These are phyloP conservation scores for Cryphonectria radicalis DNA, from an alignment of 2,329 filamentous ascomycete species.

Conservation along the genomic window DNA sequence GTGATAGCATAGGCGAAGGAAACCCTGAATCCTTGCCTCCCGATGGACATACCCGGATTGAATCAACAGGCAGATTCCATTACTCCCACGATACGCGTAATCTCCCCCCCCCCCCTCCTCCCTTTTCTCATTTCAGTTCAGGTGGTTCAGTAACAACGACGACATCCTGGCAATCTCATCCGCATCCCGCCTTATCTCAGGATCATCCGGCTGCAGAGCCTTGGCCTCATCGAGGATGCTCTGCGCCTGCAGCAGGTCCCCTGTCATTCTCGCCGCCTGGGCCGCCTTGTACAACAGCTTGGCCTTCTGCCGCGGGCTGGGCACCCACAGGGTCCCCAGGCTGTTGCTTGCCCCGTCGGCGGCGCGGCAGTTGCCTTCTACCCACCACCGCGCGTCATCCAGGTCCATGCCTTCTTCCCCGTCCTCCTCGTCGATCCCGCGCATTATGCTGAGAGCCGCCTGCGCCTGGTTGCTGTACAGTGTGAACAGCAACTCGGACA, in stretches of 20 bases:
- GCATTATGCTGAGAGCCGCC: constrained; percentile 7
- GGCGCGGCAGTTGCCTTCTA: background rate
- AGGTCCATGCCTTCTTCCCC: background rate
- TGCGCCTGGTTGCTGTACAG: constrained; percentile 6
- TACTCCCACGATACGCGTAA: too few relatives aligned
- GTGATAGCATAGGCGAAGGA: background rate
- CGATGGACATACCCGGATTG: background rate
- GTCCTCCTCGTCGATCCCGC: background rate
- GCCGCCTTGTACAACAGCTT: constrained; percentile 19
- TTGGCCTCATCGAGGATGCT: constrained; percentile 5
- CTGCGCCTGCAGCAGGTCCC: constrained; percentile 2
- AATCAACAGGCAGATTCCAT: too few relatives aligned
- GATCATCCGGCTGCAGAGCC: constrained; percentile 5
- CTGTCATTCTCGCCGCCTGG: constrained; percentile 14
- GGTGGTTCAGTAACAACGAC: background rate
- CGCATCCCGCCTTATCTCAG: constrained; percentile 13
- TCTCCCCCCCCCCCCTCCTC: too few relatives aligned
- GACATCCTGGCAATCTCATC: constrained; percentile 7
- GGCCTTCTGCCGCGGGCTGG: constrained; percentile 16
- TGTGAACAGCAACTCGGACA: constrained; percentile 3
- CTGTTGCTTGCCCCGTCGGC: background rate
- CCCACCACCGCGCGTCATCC: background rate
- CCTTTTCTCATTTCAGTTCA: background rate
- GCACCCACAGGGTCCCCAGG: constrained; percentile 13
- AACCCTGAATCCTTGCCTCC: background rate